Evolutionary conservation across 139 green algal species (phyloP), one percentile per base, ranked within the genome.

Genomic region (Ettlia oleoabundans): DNA sequence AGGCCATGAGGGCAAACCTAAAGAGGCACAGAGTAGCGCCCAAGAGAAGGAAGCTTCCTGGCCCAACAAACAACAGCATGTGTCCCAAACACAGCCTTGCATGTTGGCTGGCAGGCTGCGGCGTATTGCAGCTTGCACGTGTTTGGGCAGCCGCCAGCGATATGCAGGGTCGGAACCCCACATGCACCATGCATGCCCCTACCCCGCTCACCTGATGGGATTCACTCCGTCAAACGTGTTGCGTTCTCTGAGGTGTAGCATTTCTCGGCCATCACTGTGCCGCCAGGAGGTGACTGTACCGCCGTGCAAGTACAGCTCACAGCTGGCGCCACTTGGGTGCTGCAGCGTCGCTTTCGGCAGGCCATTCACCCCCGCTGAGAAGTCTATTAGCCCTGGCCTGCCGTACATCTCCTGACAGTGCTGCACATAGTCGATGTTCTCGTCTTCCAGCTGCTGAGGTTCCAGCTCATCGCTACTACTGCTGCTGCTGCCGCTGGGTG

Each of bases 261-360:
- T 69, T 58, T 92, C 86, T 7, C 41, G 37, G 6, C 83, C 88
- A 30, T 85, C 83, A 7, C 51, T 24, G 33, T 61, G 65, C 55
- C 68, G 43, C 83, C 83, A 92, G 22, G 76, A 84, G 0, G 86
- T 86, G 19, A 92, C 68, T 6, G 78, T 62, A 9, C 75, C 83
- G 1, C 88, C 88, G 61, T 91, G 88, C 47, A 91, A 35, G 62
- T 86, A 89, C 1, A 92, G 4, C n/a, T 78, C 42, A 7, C 53
- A 70, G 24, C 43, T 37, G 13, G 74, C 33, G 51, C 86, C 86
- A 32, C 51, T 82, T 32, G 88, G 84, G 64, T 92, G 88, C n/a
- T 63, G 38, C 42, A 92, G 73, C 30, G 53, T 78, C 7, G 79
- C 65, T 35, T 82, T 63, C 58, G 88, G 88, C 6, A 89, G 70